Conservation (phyloP, 1,284 basidiomycete species). For the Mycena citricolor region DNA sequence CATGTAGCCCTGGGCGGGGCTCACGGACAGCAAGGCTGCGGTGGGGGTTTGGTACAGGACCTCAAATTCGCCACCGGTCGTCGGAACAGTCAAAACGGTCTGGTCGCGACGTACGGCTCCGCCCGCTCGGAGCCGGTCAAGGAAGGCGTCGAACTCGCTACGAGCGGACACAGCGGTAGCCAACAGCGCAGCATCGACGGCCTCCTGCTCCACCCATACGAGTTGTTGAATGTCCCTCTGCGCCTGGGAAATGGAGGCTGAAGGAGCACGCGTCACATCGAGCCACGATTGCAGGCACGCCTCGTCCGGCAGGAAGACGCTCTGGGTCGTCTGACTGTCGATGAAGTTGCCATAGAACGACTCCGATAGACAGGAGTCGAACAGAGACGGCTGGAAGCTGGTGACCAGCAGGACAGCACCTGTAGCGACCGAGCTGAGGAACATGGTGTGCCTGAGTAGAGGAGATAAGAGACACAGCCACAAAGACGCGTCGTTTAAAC, state of each 20-base stretch:
- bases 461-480: slow-evolving; percentile 14
- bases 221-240: slow-evolving; percentile 39
- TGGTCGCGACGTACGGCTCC: slow-evolving; percentile 27
- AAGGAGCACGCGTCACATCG: slow-evolving; percentile 20
- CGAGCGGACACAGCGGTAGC: slow-evolving; percentile 27
- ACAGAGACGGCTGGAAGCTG: slow-evolving; percentile 37
- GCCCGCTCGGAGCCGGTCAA: slow-evolving; percentile 27
- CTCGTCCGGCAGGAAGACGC: slow-evolving; percentile 46
- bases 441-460: slow-evolving; percentile 16
- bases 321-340: slow-evolving; percentile 39
- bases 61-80: slow-evolving; percentile 24
- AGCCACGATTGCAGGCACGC: slow-evolving; percentile 38
- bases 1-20: slow-evolving; percentile 32
- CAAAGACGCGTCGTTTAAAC: slow-evolving; percentile 13
- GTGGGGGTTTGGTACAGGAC: slow-evolving; percentile 41
- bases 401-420: slow-evolving; percentile 39
- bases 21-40: slow-evolving; percentile 49
- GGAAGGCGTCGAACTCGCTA: slow-evolving; percentile 36
- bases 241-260: slow-evolving; percentile 28
- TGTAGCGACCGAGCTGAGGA: slow-evolving; percentile 18
- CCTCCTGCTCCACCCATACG: slow-evolving; percentile 60
- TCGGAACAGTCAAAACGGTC: slow-evolving; percentile 26
- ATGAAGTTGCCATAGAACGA: slow-evolving; percentile 56
- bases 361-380: slow-evolving; percentile 46
- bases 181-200: slow-evolving; percentile 45